These are phyloP conservation scores for Seminavis robusta DNA, from an alignment of 108 stramenopile species.

Conservation along the genomic window DNA sequence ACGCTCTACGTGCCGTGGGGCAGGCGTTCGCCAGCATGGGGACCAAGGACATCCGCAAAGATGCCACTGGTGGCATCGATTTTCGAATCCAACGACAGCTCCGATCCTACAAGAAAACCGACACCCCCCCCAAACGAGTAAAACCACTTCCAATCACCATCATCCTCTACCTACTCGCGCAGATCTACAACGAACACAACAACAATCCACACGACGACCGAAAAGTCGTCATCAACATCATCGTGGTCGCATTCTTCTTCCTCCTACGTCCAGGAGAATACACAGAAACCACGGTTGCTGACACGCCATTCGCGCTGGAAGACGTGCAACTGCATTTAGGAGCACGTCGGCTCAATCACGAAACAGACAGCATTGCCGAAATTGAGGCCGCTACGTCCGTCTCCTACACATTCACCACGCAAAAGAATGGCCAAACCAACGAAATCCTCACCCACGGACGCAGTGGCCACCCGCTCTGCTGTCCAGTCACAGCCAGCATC, in stretches of 20 bases:
- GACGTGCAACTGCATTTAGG: conserved; percentile 21
- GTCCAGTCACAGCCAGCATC: conserved; percentile 24
- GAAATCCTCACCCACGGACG: conserved; percentile 28
- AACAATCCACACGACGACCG: neutral
- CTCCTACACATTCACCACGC: conserved; percentile 11
- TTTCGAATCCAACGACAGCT: conserved; percentile 13
- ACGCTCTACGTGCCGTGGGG: conserved; percentile 16
- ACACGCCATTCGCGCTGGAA: conserved; percentile 12
- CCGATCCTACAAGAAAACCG: conserved; percentile 16
- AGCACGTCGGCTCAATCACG: neutral
- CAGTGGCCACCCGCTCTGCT: conserved; percentile 23
- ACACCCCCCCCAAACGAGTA: conserved; percentile 31
- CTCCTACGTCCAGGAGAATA: conserved; percentile 40
- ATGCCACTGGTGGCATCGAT: conserved; percentile 10
- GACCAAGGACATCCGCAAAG: conserved; percentile 21
- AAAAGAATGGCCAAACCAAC: conserved; percentile 22
- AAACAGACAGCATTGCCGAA: neutral
- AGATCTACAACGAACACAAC: too few species aligned
- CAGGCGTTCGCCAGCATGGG: conserved; percentile 28
- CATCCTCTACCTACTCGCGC: too few species aligned
- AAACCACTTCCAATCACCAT: conserved; percentile 31
- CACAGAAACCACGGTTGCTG: conserved; percentile 10
- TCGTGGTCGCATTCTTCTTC: conserved; percentile 51
- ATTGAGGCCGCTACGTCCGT: conserved; percentile 2
- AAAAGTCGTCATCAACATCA: conserved; percentile 27